Conservation (phyloP, 306 rosid species). For the Casuarina cunninghamiana region DNA sequence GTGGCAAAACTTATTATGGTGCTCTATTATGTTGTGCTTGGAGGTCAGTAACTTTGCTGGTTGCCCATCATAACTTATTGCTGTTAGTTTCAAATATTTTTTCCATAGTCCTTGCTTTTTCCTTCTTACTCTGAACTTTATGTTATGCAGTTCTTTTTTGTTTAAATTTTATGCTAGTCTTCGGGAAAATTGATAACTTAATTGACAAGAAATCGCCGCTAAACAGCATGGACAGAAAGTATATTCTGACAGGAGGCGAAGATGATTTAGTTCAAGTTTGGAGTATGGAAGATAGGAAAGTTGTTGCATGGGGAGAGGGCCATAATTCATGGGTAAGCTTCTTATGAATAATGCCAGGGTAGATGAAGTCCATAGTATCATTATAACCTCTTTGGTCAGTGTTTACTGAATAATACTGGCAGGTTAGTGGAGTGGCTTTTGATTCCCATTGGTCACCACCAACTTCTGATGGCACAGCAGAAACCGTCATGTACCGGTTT, state of each 20-base stretch:
- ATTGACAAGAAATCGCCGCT: slow-evolving; percentile 14
- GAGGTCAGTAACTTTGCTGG: slow-evolving; percentile 58
- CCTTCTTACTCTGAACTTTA: not conserved
- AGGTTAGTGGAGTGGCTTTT: slow-evolving; percentile 99
- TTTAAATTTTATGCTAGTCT: slow-evolving; percentile 2
- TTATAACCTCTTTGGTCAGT: slow-evolving; percentile 13
- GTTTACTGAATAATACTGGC: slow-evolving; percentile 33
- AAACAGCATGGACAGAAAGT: slow-evolving; percentile 89
- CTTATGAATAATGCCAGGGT: slow-evolving; percentile 21
- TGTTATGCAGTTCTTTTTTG: not conserved
- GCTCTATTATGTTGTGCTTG: slow-evolving; percentile 96
- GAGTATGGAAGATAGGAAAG: slow-evolving; percentile 98
- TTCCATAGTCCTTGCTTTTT: slow-evolving; percentile 4
- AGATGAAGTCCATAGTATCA: slow-evolving; percentile 13
- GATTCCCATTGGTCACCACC: slow-evolving; percentile 97
- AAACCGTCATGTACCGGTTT: slow-evolving; percentile 77
- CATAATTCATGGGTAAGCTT: slow-evolving; percentile 94
- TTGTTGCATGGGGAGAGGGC: slow-evolving; percentile 99
- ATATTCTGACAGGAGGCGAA: slow-evolving; percentile 96
- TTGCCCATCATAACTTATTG: slow-evolving; percentile 17
- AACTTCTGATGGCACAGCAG: slow-evolving; percentile 70
- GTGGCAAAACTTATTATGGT: slow-evolving; percentile 97
- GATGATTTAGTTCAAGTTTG: slow-evolving; percentile 98
- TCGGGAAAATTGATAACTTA: slow-evolving; percentile 13
- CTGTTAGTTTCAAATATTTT: slow-evolving; percentile 23